Conservation (phyloP, 192 early-diverging fungal genomes). For the Kickxella alabastrina region DNA sequence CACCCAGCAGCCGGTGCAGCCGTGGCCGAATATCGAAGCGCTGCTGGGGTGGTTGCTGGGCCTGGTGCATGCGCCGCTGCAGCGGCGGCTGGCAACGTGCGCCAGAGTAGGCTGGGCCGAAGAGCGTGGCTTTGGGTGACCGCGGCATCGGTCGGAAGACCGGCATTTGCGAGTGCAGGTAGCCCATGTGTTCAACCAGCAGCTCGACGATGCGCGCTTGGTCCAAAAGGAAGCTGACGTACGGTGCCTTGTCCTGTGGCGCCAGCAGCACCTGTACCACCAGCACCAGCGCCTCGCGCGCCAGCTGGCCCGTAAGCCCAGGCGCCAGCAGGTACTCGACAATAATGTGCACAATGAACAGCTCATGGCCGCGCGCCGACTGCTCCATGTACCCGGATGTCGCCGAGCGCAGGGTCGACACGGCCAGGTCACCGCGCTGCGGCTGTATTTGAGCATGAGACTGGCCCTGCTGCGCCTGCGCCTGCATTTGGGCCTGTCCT, state of each 20-base stretch:
- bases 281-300: conserved; percentile 45
- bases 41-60: background rate
- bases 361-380: conserved; percentile 34
- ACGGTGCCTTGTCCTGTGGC: conserved; percentile 16
- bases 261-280: conserved; percentile 40
- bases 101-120: conserved; percentile 20
- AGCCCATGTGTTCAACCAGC: conserved; percentile 42
- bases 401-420: conserved; percentile 19
- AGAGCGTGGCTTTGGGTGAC: conserved; percentile 14
- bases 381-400: conserved; percentile 10
- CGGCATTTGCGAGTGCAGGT: conserved; percentile 41
- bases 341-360: conserved; percentile 37
- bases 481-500: background rate
- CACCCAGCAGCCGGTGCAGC: conserved; percentile 15
- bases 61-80: conserved; percentile 5
- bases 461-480: background rate
- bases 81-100: conserved; percentile 15
- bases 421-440: conserved; percentile 9
- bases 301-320: conserved; percentile 32
- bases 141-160: conserved; percentile 37
- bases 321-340: conserved; percentile 47
- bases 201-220: conserved; percentile 33
- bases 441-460: no score
- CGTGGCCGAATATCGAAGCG: conserved; percentile 6
- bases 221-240: conserved; percentile 33